A percentile compares a stretch with the other conserved stretches of the same genome.
Conservation (phyloP, 768 basidiomycete species). For the Kwoniella botswanensis region DNA sequence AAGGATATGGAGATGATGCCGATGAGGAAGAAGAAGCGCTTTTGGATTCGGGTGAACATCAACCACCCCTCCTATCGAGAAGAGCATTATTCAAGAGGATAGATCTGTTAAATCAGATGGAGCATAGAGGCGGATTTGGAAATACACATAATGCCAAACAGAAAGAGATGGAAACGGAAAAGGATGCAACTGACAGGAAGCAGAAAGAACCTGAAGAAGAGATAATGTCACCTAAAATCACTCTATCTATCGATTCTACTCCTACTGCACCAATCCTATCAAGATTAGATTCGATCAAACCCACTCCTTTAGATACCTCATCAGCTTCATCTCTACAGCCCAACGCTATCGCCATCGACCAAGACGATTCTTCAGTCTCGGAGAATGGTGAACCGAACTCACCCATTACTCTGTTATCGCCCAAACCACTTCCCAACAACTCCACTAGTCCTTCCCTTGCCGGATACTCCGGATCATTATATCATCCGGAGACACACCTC, state of each 20-base stretch:
- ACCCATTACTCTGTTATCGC: conserved; percentile 41
- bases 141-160: neutral
- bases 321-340: conserved; percentile 1
- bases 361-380: neutral
- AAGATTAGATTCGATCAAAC: conserved; percentile 9
- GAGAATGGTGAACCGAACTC: conserved; percentile 10
- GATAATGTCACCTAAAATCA: conserved; percentile 34
- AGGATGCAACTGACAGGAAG: conserved; percentile 4
- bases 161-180: neutral
- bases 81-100: conserved; percentile 28
- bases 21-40: neutral
- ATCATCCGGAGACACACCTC: conserved; percentile 33
- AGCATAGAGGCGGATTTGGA: conserved; percentile 20
- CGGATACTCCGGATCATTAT: conserved; percentile 15
- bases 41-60: neutral
- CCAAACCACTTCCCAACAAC: conserved; percentile 28
- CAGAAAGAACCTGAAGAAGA: conserved; percentile 5
- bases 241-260: conserved; percentile 26
- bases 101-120: conserved; percentile 23
- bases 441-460: conserved; percentile 4
- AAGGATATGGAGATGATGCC: neutral
- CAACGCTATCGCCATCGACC: neutral
- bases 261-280: conserved; percentile 11
- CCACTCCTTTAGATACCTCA: conserved; percentile 16
- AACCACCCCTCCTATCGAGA: conserved; percentile 1